These are phyloP conservation scores for Pelargonium australe DNA, from an alignment of 441 rosid species.

Conservation along the genomic window DNA sequence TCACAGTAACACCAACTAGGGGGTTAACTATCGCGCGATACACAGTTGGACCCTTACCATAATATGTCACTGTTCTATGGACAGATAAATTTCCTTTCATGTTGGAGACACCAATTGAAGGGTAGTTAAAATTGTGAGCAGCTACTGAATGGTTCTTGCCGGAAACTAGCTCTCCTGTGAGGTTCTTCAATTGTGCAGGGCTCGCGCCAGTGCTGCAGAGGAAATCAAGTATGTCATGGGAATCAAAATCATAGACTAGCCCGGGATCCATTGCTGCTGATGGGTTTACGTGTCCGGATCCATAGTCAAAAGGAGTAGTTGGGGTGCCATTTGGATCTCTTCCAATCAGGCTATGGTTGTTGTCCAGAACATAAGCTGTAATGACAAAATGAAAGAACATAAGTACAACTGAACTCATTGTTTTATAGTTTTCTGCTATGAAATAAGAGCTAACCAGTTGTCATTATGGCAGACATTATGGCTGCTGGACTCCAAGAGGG, in stretches of 20 bases:
- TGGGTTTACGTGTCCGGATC: conserved; percentile 49
- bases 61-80: conserved; percentile 36
- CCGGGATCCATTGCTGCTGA: conserved; percentile 38
- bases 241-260: conserved; percentile 36
- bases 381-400: conserved; percentile 14
- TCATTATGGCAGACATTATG: conserved; percentile 50
- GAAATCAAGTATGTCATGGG: conserved; percentile 32
- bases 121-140: conserved; percentile 39
- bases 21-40: conserved; percentile 25
- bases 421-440: neutral
- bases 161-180: conserved; percentile 33
- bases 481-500: conserved; percentile 55
- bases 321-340: conserved; percentile 34
- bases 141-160: conserved; percentile 25
- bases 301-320: conserved; percentile 45
- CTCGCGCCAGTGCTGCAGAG: conserved; percentile 45
- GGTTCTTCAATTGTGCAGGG: conserved; percentile 37
- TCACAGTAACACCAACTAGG: conserved; percentile 33
- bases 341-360: conserved; percentile 23
- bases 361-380: conserved; percentile 34
- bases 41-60: conserved; percentile 30
- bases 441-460: conserved; percentile 34
- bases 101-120: conserved; percentile 41
- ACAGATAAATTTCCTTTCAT: conserved; percentile 37
- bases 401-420: neutral